Percentiles rank a stretch among this genome's conserved stretches.
These are phyloP conservation scores for Aspergillus niger DNA, from an alignment of 2,329 filamentous ascomycete species.

Conservation along the genomic window DNA sequence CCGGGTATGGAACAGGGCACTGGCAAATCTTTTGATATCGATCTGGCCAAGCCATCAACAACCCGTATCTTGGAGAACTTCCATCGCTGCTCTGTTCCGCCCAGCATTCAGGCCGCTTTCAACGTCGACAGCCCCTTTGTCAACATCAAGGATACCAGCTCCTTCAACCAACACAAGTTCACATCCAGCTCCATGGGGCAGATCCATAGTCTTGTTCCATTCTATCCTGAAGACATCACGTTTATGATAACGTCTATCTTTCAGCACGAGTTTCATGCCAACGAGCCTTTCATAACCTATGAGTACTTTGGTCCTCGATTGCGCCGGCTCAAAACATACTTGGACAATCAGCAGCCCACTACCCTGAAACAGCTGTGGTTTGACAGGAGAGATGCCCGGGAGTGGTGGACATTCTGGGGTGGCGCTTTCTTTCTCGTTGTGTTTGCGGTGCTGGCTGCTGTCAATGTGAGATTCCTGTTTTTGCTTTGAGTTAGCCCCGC, in stretches of 20 bases:
- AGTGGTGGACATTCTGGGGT: not conserved
- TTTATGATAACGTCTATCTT: not conserved
- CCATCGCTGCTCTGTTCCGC: not conserved
- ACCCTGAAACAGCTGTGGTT: not conserved
- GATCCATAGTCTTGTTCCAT: not conserved
- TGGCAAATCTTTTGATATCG: not conserved
- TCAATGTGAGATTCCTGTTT: no score
- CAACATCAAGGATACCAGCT: not conserved
- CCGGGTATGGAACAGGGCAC: not conserved
- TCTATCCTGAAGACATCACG: not conserved
- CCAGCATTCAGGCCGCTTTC: not conserved
- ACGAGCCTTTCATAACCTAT: not conserved
- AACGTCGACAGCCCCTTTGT: not conserved
- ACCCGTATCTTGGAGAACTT: not conserved
- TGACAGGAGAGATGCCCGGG: not conserved
- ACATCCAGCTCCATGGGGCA: not conserved
- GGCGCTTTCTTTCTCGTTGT: not conserved
- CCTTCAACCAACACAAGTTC: not conserved
- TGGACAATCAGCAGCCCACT: not conserved
- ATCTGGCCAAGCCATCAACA: not conserved
- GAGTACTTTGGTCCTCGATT: not conserved
- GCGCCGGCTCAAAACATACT: not conserved
- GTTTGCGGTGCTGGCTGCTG: no score
- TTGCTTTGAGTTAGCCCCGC: no score
- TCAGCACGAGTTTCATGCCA: not conserved